Conservation (phyloP, 164 flowering plant species). For the Stephania yunnanensis region DNA sequence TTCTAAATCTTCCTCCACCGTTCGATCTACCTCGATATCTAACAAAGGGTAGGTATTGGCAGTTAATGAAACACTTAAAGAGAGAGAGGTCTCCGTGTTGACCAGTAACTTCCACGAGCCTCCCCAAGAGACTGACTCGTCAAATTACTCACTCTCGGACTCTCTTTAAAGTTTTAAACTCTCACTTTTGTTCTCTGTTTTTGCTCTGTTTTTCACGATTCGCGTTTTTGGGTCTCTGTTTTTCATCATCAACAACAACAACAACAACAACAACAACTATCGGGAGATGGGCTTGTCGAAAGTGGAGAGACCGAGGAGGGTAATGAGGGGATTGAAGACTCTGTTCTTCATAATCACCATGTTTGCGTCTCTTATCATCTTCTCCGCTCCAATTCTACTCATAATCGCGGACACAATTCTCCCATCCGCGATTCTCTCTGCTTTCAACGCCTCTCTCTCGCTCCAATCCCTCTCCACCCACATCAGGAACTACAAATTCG, state of each 20-base stretch:
- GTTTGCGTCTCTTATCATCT: conserved; percentile 59
- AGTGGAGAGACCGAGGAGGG: conserved; percentile 42
- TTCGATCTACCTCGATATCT: neutral
- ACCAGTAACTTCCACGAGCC: neutral
- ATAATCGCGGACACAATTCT: conserved; percentile 58
- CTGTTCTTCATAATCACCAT: conserved; percentile 64
- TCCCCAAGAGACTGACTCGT: neutral
- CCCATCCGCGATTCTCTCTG: conserved; percentile 70
- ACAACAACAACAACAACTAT: neutral
- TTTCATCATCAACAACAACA: neutral
- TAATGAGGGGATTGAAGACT: conserved; percentile 58
- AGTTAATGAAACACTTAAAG: neutral
- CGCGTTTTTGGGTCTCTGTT: neutral
- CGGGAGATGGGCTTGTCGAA: conserved; percentile 51
- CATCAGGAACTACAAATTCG: conserved; percentile 60
- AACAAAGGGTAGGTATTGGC: neutral
- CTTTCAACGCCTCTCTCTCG: conserved; percentile 32
- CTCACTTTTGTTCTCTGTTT: neutral
- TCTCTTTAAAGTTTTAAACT: neutral
- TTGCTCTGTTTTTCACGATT: neutral
- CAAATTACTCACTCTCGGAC: neutral
- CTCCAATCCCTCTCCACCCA: conserved; percentile 33
- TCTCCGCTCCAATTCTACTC: conserved; percentile 77
- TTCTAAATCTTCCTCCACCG: neutral
- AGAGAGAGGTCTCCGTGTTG: neutral